phyloP scores from a whole-genome alignment of 164 flowering plant genomes.

The Macadamia integrifolia region DNA sequence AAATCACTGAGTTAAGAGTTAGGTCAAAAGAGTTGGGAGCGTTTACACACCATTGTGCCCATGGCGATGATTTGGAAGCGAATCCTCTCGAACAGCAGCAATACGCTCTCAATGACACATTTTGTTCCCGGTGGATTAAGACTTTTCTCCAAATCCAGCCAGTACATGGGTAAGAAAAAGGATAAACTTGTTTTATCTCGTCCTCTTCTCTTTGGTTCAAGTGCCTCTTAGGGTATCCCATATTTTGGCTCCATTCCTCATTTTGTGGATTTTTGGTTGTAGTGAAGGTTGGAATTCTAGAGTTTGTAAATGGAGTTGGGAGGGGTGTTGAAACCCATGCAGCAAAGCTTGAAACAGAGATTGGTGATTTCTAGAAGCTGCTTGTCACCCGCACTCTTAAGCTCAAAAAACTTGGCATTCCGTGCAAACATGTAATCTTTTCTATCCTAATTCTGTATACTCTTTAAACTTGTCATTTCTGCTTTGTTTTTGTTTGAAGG shows the following conservation, averaged over 20 bases:
- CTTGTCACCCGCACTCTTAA: constrained; percentile 80
- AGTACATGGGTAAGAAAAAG: constrained; percentile 7
- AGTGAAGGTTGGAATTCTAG: constrained; percentile 81
- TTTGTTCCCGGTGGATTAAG: constrained; percentile 5
- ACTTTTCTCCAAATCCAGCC: constrained; percentile 22
- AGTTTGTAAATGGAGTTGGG: constrained; percentile 78
- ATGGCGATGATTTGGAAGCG: constrained; percentile 24
- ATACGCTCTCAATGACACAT: background rate
- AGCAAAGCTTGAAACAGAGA: constrained; percentile 71
- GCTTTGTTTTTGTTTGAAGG: background rate
- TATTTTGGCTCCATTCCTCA: too few species aligned
- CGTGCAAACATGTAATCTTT: constrained; percentile 70
- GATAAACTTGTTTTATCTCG: too few species aligned
- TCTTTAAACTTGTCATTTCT: background rate
- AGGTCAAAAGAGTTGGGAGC: too few species aligned
- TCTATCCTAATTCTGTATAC: background rate
- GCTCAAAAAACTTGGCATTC: constrained; percentile 82
- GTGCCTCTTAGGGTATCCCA: too few species aligned
- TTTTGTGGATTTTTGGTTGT: too few species aligned
- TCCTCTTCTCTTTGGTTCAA: too few species aligned
- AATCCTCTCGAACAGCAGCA: constrained; percentile 6
- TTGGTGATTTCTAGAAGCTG: constrained; percentile 77
- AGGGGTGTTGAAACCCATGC: constrained; percentile 72
- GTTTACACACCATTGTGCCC: background rate
- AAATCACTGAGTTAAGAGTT: too few species aligned